phyloP scores from a whole-genome alignment of 345 rosid genomes.

The Punica granatum region DNA sequence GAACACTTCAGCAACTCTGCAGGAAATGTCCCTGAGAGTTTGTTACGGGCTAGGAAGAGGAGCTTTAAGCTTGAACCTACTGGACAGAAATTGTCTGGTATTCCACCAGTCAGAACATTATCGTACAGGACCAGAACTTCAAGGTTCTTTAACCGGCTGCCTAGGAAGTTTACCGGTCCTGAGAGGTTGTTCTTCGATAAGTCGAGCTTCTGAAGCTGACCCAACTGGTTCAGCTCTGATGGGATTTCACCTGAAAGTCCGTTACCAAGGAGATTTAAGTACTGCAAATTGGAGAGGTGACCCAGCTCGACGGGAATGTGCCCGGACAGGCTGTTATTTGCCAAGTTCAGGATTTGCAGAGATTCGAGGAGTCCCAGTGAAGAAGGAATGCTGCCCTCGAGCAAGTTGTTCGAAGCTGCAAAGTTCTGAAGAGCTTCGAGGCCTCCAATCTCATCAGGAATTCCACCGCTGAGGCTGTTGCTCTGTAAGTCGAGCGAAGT shows the following conservation, averaged over 20 bases:
- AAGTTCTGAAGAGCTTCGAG: slow-evolving; percentile 41
- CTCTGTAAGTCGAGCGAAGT: slow-evolving; percentile 39
- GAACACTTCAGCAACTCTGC: slow-evolving; percentile 47
- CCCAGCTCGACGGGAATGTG: slow-evolving; percentile 54
- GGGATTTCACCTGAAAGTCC: slow-evolving; percentile 54
- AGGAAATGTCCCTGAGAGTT: slow-evolving; percentile 59
- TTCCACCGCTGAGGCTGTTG: slow-evolving; percentile 51
- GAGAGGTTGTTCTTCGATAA: slow-evolving; percentile 60
- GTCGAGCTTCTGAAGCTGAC: slow-evolving; percentile 49
- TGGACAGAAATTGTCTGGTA: slow-evolving; percentile 51
- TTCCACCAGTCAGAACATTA: slow-evolving; percentile 45
- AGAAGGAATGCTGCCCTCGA: slow-evolving; percentile 56
- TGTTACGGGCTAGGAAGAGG: slow-evolving; percentile 42
- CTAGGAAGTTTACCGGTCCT: slow-evolving; percentile 40
- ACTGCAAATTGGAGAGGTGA: slow-evolving; percentile 38
- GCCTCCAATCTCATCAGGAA: slow-evolving; percentile 49
- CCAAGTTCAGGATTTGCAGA: slow-evolving; percentile 55
- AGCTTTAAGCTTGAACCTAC: slow-evolving; percentile 39
- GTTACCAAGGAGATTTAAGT: slow-evolving; percentile 54
- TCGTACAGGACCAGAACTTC: slow-evolving; percentile 32
- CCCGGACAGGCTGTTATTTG: slow-evolving; percentile 66
- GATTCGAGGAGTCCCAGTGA: slow-evolving; percentile 43
- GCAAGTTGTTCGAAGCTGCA: slow-evolving; percentile 52
- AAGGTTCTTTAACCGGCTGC: slow-evolving; percentile 38
- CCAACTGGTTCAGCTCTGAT: slow-evolving; percentile 36